phyloP scores from a whole-genome alignment of 208 protist species.

The Crithidia brevicula region DNA sequence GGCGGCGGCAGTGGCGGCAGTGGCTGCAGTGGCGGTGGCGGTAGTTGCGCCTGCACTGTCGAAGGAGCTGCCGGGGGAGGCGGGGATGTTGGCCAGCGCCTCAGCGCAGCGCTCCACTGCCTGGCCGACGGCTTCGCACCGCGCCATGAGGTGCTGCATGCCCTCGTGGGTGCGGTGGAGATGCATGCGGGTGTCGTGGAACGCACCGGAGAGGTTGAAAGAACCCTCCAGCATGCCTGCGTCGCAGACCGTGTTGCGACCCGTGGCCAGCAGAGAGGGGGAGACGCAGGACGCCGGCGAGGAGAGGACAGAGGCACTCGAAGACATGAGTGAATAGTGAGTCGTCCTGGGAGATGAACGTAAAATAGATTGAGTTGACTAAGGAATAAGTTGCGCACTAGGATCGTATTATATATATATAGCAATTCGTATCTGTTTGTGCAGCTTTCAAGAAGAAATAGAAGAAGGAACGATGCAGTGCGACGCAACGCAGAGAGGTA shows the following conservation, averaged over 20 bases:
- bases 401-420: too few relatives aligned
- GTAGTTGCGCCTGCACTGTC: neutral
- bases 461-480: too few relatives aligned
- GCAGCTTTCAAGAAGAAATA: too few relatives aligned
- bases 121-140: neutral
- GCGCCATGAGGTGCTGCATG: constrained; percentile 3
- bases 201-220: neutral
- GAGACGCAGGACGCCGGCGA: neutral
- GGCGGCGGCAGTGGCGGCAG: neutral
- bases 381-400: too few relatives aligned
- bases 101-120: constrained; percentile 9
- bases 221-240: neutral
- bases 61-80: neutral
- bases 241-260: neutral
- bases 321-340: constrained; percentile 5
- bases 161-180: neutral
- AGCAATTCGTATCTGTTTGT: too few relatives aligned
- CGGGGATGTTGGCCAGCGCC: neutral
- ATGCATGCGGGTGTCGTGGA: neutral
- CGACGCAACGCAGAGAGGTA: too few relatives aligned
- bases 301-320: neutral
- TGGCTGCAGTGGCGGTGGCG: neutral
- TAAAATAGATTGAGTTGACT: too few relatives aligned
- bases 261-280: neutral
- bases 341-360: too few relatives aligned